Conservation (phyloP, 2,329 filamentous ascomycete genomes). For the Pestalotiopsis fici region DNA sequence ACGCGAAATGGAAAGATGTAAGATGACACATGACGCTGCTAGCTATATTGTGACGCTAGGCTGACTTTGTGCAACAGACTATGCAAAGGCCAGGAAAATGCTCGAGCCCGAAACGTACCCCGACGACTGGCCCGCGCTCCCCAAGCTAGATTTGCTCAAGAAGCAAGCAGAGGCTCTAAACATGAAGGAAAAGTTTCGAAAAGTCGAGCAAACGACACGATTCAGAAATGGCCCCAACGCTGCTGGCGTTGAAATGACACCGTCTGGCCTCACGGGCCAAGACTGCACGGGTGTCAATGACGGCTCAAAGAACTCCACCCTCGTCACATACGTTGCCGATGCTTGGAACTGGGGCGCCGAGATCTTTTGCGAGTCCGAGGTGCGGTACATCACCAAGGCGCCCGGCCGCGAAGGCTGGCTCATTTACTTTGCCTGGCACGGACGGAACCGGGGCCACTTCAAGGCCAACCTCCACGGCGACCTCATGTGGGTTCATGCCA, state of each 20-base stretch:
- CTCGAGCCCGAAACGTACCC: constrained; percentile 63
- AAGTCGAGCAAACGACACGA: constrained; percentile 62
- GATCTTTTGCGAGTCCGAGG: constrained; percentile 70
- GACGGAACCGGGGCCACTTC: constrained; percentile 56
- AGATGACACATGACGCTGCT: constrained; percentile 23
- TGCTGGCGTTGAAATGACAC: constrained; percentile 64
- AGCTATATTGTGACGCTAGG: constrained; percentile 1
- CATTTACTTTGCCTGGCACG: constrained; percentile 67
- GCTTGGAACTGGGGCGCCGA: constrained; percentile 74
- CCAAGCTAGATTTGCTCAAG: constrained; percentile 59
- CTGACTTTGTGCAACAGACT: constrained; percentile 43
- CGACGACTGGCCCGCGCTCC: constrained; percentile 53
- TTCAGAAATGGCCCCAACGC: constrained; percentile 63
- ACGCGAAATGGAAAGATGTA: constrained; percentile 48
- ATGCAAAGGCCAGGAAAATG: constrained; percentile 53
- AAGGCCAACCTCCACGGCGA: constrained; percentile 55
- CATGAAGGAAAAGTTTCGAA: constrained; percentile 52
- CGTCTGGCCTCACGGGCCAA: constrained; percentile 61
- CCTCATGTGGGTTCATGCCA: constrained; percentile 68
- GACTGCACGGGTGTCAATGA: constrained; percentile 68
- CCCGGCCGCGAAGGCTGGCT: constrained; percentile 56
- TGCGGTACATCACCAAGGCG: constrained; percentile 60
- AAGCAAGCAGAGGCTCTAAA: constrained; percentile 56
- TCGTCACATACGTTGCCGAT: constrained; percentile 68
- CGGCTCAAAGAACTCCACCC: constrained; percentile 65